Conservation (phyloP, 352 stramenopile genomes). For the Chrysophaeum taylorii region DNA sequence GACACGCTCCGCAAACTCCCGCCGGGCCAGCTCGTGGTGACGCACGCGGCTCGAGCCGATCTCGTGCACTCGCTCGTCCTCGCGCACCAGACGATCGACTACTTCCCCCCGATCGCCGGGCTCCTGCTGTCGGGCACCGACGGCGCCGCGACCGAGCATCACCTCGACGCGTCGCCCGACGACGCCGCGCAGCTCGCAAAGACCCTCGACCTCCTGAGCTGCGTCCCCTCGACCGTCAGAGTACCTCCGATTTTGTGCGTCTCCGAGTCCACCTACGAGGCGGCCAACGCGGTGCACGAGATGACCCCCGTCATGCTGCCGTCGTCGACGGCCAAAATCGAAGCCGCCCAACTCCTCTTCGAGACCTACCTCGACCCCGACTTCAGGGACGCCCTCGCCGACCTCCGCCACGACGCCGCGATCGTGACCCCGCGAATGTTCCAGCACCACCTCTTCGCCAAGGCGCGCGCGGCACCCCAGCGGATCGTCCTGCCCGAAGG, state of each 20-base stretch:
- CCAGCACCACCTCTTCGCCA: constrained; percentile 60
- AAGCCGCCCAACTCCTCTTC: not conserved
- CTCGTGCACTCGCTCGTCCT: not conserved
- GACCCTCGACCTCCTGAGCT: too few species aligned
- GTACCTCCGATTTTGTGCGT: too few species aligned
- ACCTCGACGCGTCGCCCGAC: too few species aligned
- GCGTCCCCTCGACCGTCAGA: too few species aligned
- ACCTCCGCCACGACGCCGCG: not conserved
- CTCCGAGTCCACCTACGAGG: too few species aligned
- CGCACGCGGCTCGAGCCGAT: not conserved
- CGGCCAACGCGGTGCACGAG: too few species aligned
- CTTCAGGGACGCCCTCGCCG: not conserved
- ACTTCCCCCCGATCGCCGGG: too few species aligned
- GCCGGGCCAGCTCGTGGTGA: not conserved
- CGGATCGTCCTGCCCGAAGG: constrained; percentile 69
- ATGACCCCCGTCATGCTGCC: too few species aligned
- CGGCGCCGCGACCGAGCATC: too few species aligned
- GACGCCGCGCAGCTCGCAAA: too few species aligned
- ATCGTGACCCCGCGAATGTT: not conserved
- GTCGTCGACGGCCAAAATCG: not conserved
- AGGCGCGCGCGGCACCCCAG: constrained; percentile 52
- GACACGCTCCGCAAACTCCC: not conserved
- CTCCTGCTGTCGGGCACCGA: too few species aligned
- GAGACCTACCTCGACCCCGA: not conserved
- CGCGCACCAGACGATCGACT: too few species aligned